These are phyloP conservation scores for Neopestalotiopsis sp. DNA, from an alignment of 2,329 filamentous ascomycete genomes.

Conservation along the genomic window DNA sequence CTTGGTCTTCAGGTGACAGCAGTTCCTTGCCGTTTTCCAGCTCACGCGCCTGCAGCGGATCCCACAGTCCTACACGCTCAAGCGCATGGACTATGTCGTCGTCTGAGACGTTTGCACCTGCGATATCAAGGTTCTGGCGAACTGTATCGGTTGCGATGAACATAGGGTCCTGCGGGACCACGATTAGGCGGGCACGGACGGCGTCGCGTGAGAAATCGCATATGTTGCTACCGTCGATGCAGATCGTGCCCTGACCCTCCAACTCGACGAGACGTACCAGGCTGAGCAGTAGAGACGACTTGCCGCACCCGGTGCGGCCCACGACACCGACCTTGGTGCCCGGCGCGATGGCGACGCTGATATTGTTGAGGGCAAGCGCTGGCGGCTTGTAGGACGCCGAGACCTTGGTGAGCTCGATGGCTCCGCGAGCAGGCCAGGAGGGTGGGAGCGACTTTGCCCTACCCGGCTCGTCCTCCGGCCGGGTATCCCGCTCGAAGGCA, in stretches of 20 bases:
- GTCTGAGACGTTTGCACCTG: not conserved
- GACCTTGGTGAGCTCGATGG: not conserved
- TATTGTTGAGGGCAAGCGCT: conserved; percentile 42
- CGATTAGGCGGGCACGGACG: conserved; percentile 46
- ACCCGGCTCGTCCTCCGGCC: not conserved
- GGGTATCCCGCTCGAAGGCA: not conserved
- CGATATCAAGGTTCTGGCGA: conserved; percentile 8
- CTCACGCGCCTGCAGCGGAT: conserved; percentile 23
- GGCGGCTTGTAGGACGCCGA: not conserved
- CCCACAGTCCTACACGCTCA: conserved; percentile 28
- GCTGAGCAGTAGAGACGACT: conserved; percentile 49
- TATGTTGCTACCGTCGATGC: conserved; percentile 48
- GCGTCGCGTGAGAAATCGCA: conserved; percentile 42
- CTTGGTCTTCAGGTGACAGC: not conserved
- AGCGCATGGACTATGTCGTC: conserved; percentile 22
- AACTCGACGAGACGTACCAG: conserved; percentile 50
- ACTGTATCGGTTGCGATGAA: conserved; percentile 19
- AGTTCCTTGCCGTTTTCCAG: not conserved
- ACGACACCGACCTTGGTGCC: conserved; percentile 53
- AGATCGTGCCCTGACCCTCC: conserved; percentile 41
- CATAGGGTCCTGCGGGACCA: conserved; percentile 47
- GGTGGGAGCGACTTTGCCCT: not conserved
- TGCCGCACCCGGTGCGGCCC: conserved; percentile 56
- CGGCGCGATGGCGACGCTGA: conserved; percentile 48
- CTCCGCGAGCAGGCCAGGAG: not conserved